Percentiles rank a stretch among this genome's conserved stretches.
These are phyloP conservation scores for Drechmeria coniospora DNA, from an alignment of 2,329 filamentous ascomycete genomes.

Conservation along the genomic window DNA sequence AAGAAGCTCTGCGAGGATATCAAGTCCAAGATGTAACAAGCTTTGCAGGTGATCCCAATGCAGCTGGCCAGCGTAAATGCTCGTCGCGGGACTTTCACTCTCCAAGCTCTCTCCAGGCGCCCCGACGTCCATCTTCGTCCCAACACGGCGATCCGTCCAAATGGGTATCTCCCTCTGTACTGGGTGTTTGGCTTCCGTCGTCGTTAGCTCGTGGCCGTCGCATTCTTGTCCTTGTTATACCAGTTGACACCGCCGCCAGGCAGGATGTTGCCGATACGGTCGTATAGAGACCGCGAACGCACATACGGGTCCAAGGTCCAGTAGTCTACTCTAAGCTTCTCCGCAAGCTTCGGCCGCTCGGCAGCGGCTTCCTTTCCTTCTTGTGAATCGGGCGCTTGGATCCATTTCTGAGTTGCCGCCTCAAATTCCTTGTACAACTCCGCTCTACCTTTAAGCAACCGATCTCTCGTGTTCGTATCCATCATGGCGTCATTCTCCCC, in stretches of 20 bases:
- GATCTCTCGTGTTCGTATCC: conserved; percentile 44
- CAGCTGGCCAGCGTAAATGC: too few species aligned
- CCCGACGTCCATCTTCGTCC: too few species aligned
- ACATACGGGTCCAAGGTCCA: conserved; percentile 84
- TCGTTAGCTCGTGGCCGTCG: conserved; percentile 4
- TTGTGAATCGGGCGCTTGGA: conserved; percentile 28
- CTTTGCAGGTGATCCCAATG: too few species aligned
- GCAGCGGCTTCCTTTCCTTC: conserved; percentile 32
- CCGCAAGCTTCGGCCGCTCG: conserved; percentile 46
- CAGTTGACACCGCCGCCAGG: conserved; percentile 54
- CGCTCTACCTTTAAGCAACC: conserved; percentile 47
- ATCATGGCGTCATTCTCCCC: conserved; percentile 69
- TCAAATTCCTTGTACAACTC: conserved; percentile 61
- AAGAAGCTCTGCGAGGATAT: conserved; percentile 69
- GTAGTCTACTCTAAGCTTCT: conserved; percentile 56
- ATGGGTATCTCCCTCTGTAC: too few species aligned
- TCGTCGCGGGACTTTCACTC: too few species aligned
- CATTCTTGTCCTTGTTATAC: conserved; percentile 30
- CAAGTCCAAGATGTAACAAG: conserved; percentile 80
- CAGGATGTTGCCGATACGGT: conserved; percentile 60
- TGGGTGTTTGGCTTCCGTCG: conserved; percentile 6
- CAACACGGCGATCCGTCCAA: too few species aligned
- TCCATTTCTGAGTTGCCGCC: conserved; percentile 60
- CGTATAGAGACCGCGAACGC: conserved; percentile 69
- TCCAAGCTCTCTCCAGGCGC: too few species aligned